Conservation (phyloP, 176 grass and related monocot genomes). For the Bolboschoenus planiculmis region DNA sequence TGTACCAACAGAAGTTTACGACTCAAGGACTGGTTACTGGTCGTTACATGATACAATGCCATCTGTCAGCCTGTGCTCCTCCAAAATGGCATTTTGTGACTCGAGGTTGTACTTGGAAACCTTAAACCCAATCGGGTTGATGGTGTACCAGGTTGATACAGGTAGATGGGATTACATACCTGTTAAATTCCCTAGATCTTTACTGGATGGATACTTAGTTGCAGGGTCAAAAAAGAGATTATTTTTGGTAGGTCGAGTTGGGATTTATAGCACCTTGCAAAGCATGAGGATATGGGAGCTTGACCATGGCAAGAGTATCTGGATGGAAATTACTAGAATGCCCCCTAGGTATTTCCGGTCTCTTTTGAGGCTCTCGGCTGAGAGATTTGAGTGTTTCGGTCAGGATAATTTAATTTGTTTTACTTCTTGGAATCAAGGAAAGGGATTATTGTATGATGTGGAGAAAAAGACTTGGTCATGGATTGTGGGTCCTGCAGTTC, state of each 20-base stretch:
- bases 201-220: conserved; percentile 89
- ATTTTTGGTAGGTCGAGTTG: conserved; percentile 82
- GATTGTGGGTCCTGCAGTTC: conserved; percentile 70
- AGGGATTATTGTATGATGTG: conserved; percentile 80
- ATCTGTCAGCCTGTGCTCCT: conserved; percentile 74
- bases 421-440: conserved; percentile 98
- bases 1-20: conserved; percentile 84
- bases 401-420: conserved; percentile 97
- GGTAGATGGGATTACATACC: conserved; percentile 87
- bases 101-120: conserved; percentile 90
- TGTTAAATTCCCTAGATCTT: conserved; percentile 80
- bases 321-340: conserved; percentile 94
- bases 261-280: conserved; percentile 88
- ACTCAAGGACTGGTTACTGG: conserved; percentile 57
- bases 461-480: conserved; percentile 92
- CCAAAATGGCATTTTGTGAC: conserved; percentile 91
- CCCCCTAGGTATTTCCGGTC: conserved; percentile 83
- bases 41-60: conserved; percentile 85
- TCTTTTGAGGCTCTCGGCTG: conserved; percentile 74
- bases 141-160: conserved; percentile 74
- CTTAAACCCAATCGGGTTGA: conserved; percentile 84
- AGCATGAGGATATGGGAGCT: conserved; percentile 98
- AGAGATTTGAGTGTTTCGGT: conserved; percentile 98
- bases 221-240: conserved; percentile 63
- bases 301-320: conserved; percentile 71